These are phyloP conservation scores for Russula compacta DNA, from an alignment of 768 basidiomycete genomes.

Conservation along the genomic window DNA sequence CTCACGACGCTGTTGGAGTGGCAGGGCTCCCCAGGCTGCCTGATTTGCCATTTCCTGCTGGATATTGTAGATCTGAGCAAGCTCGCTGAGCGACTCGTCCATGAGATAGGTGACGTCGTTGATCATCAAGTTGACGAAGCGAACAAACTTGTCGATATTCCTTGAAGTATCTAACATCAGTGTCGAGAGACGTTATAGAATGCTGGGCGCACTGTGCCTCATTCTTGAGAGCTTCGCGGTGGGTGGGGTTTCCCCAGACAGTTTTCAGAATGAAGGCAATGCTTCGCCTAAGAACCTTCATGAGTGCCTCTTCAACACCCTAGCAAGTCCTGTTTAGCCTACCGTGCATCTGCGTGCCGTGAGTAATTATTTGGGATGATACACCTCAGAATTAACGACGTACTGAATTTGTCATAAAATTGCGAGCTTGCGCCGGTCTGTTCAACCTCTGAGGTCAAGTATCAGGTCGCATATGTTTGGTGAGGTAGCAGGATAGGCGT, in stretches of 20 bases:
- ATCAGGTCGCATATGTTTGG: background rate
- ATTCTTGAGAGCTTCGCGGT: conserved; percentile 75
- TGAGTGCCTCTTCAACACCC: background rate
- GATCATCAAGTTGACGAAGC: conserved; percentile 95
- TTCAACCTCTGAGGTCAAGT: conserved; percentile 68
- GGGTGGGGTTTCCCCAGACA: conserved; percentile 85
- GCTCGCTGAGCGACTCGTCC: conserved; percentile 88
- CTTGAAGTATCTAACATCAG: conserved; percentile 30
- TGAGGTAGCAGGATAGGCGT: conserved; percentile 20
- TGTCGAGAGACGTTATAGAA: background rate
- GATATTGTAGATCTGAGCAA: conserved; percentile 81
- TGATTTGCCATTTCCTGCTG: conserved; percentile 78
- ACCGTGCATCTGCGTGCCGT: conserved; percentile 42
- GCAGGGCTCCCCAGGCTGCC: conserved; percentile 55
- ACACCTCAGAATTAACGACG: conserved; percentile 26
- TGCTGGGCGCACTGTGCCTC: conserved; percentile 57
- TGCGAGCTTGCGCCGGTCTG: conserved; percentile 96
- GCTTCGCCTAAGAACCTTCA: conserved; percentile 48
- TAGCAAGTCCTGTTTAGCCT: conserved; percentile 14
- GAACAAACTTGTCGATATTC: conserved; percentile 87
- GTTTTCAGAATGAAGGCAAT: conserved; percentile 82
- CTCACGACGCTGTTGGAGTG: conserved; percentile 73
- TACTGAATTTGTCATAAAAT: conserved; percentile 97
- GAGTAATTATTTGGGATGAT: background rate
- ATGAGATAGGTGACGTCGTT: conserved; percentile 98